Conservation (phyloP, 2,329 filamentous ascomycete species). For the Lizonia empirigonia region DNA sequence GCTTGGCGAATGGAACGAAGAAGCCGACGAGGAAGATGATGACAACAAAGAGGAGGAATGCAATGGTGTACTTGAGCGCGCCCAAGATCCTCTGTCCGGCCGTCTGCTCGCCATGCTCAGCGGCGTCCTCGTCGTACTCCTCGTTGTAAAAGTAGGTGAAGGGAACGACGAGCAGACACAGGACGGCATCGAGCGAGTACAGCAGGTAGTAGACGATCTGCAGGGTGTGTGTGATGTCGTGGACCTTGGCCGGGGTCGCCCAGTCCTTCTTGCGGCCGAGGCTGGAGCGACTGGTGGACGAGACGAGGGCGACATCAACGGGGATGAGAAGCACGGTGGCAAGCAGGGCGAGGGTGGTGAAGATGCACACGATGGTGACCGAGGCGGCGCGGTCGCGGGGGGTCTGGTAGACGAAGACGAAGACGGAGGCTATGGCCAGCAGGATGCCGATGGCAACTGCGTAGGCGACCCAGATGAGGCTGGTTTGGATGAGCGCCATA, state of each 20-base stretch:
- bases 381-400: conserved; percentile 82
- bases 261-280: conserved; percentile 89
- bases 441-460: conserved; percentile 79
- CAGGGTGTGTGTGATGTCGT: conserved; percentile 77
- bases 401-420: conserved; percentile 89
- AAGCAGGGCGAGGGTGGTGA: conserved; percentile 84
- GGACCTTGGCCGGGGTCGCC: conserved; percentile 82
- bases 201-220: conserved; percentile 90
- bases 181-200: conserved; percentile 87
- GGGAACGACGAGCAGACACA: conserved; percentile 88
- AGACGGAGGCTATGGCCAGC: conserved; percentile 77
- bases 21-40: conserved; percentile 91
- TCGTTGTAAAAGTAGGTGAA: conserved; percentile 99
- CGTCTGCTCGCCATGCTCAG: conserved; percentile 77
- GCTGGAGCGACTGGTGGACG: conserved; percentile 77
- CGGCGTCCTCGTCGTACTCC: conserved; percentile 90
- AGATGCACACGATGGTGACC: conserved; percentile 82
- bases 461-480: conserved; percentile 94
- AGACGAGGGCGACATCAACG: conserved; percentile 93
- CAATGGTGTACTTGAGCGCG: conserved; percentile 89
- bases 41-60: conserved; percentile 78
- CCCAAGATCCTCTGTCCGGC: conserved; percentile 73
- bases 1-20: conserved; percentile 82
- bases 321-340: conserved; percentile 91
- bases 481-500: conserved; percentile 79